Base-by-base conservation (phyloP, 1,139 yeast species). In the Candida tetrigidarum region DNA sequence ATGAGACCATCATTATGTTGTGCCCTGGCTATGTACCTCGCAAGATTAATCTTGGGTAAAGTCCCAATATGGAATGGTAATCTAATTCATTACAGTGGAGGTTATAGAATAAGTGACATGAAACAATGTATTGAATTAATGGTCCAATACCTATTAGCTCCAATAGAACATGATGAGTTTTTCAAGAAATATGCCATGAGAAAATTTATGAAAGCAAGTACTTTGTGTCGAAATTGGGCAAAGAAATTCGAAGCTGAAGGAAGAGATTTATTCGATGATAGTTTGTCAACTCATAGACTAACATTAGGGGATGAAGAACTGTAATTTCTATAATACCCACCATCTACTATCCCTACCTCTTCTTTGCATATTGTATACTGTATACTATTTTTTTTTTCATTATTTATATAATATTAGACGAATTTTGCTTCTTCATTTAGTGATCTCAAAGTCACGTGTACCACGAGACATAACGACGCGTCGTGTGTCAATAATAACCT, bases 111-210 rank as follows among this genome's bases (percentile, higher is more conserved):
- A 49, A 78, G 74, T 26, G 91, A 87, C 55, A 71, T 93, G 70
- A 76, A 76, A 53, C 86, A 86, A 33, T 84, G 90, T 48, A 81
- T 88, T 44, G 84, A 82, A 51, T 74, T 86, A 70, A 81, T 92
- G 56, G 77, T 88, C 62, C 89, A 86, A 60, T 92, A 88, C 64
- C 74, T 93, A 53, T 81, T 84, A 37, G 77, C 84, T 38, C 96
- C 96, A n/a, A 89, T 90, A 39, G 84, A 81, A 48, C 97, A 92
- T 64, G 97, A 91, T 60, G 97, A 91, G 60, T 89, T 92, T 59
- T 92, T 90, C 73, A 90, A 90, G 64, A 93, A 93, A 68, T 93
- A 93, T 63, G 96, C 97, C 37, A 83, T 95, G 33, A 83, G 93
- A 62, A 84, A 90, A 62, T 91, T 86, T 62, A 85, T 93, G 89